A percentile compares a stretch with the other conserved stretches of the same genome.
Evolutionary conservation across 2,329 filamentous ascomycete species (phyloP).

Genomic region (Calonectria pteridis): DNA sequence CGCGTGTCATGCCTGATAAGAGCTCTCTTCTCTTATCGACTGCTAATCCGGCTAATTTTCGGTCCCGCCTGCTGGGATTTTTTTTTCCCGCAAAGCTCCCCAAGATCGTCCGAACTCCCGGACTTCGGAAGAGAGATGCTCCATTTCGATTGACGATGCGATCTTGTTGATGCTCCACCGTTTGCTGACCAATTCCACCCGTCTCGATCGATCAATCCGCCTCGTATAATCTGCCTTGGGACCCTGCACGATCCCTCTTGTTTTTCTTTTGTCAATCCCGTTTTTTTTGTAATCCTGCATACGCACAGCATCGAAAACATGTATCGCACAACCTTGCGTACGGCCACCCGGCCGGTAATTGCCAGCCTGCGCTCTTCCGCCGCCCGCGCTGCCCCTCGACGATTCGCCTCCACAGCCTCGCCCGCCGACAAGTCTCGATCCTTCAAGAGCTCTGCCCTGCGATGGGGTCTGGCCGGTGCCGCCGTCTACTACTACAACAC

Average conservation of each 20-base stretch:
- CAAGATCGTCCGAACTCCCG: conserved; percentile 5
- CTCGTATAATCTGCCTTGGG: background rate
- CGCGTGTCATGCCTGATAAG: conserved; percentile 5
- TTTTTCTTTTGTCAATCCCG: conserved; percentile 16
- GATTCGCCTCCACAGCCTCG: conserved; percentile 65
- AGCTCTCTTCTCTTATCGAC: background rate
- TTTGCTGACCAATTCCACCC: conserved; percentile 32
- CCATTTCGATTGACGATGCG: conserved; percentile 28
- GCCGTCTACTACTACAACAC: conserved; percentile 96
- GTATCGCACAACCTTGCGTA: conserved; percentile 66
- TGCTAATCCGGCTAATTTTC: conserved; percentile 1
- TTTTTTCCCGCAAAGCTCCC: conserved; percentile 27
- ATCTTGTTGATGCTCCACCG: conserved; percentile 27
- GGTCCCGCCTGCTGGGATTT: background rate
- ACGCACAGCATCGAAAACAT: conserved; percentile 49
- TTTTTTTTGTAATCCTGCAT: background rate
- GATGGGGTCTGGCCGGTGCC: conserved; percentile 82
- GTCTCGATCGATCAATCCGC: conserved; percentile 18
- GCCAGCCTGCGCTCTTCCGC: conserved; percentile 56
- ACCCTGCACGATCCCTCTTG: background rate
- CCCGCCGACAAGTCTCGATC: conserved; percentile 77
- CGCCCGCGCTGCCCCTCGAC: conserved; percentile 57
- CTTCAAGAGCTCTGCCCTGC: conserved; percentile 81
- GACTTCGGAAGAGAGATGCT: conserved; percentile 26
- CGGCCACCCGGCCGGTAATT: conserved; percentile 59